phyloP scores from a whole-genome alignment of 345 rosid species.

The Populus euphratica region DNA sequence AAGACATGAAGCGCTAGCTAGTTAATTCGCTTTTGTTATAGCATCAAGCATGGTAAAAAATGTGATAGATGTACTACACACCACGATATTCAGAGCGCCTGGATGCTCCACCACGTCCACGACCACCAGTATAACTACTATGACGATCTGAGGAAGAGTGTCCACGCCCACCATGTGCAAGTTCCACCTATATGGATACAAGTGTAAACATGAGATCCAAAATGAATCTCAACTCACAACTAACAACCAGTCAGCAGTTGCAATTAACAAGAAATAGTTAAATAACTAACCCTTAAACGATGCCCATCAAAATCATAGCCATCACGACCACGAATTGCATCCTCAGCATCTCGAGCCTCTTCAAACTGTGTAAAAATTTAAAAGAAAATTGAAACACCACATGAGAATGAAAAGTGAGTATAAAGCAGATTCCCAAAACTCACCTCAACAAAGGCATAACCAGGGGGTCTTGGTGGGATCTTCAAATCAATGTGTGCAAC shows the following conservation, averaged over 20 bases:
- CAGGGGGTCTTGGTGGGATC: constrained; percentile 99
- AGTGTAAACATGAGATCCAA: not conserved
- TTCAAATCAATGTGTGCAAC: constrained; percentile 66
- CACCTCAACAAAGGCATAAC: constrained; percentile 95
- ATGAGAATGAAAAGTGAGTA: not conserved
- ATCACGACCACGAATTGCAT: constrained; percentile 81
- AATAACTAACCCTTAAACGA: constrained; percentile 47
- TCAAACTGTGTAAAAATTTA: constrained; percentile 15
- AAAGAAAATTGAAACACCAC: not conserved
- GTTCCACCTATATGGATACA: constrained; percentile 62
- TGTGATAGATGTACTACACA: constrained; percentile 19
- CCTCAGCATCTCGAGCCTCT: constrained; percentile 56
- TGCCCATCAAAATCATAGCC: constrained; percentile 79
- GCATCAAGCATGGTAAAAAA: not conserved
- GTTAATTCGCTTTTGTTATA: not conserved
- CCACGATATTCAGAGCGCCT: constrained; percentile 96
- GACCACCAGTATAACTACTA: constrained; percentile 50
- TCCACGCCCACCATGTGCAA: constrained; percentile 95
- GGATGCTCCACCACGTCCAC: constrained; percentile 58
- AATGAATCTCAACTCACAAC: not conserved
- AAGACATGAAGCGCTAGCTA: not conserved
- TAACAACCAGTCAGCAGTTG: not conserved
- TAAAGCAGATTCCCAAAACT: not conserved
- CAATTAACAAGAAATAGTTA: no score
- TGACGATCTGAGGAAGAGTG: constrained; percentile 76